Evolutionary conservation across 129 eudicot genomes (phyloP).

Genomic region (Apium graveolens): DNA sequence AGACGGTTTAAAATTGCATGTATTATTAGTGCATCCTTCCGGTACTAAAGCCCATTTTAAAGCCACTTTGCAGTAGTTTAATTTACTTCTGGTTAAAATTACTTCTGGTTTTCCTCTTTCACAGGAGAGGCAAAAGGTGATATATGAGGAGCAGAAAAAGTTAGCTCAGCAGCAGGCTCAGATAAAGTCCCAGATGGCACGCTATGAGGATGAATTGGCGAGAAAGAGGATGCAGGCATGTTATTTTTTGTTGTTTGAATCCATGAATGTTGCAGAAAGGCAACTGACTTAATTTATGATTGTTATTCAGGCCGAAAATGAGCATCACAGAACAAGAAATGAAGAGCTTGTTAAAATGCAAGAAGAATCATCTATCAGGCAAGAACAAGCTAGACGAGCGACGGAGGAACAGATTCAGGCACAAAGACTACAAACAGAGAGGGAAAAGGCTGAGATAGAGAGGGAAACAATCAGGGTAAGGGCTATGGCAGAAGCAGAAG

Average conservation of each 20-base stretch:
- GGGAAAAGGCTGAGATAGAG: constrained; percentile 91
- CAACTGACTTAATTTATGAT: background rate
- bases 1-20: background rate
- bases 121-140: constrained; percentile 85
- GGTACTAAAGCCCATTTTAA: background rate
- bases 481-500: constrained; percentile 97
- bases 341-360: constrained; percentile 96
- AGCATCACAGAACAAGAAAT: constrained; percentile 82
- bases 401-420: constrained; percentile 98
- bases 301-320: constrained; percentile 79
- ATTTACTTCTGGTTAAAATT: constrained; percentile 6
- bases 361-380: constrained; percentile 91
- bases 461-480: constrained; percentile 91
- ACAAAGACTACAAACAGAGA: constrained; percentile 86
- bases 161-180: constrained; percentile 84
- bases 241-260: background rate
- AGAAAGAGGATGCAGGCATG: constrained; percentile 96
- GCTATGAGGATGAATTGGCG: constrained; percentile 80
- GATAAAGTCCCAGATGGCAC: constrained; percentile 87
- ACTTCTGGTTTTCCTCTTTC: constrained; percentile 18
- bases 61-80: background rate
- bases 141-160: constrained; percentile 87
- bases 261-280: background rate
- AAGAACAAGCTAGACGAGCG: constrained; percentile 81
- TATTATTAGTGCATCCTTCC: background rate